Evolutionary conservation across 1,284 basidiomycete genomes (phyloP).

Genomic region (Apiotrichum gracile): DNA sequence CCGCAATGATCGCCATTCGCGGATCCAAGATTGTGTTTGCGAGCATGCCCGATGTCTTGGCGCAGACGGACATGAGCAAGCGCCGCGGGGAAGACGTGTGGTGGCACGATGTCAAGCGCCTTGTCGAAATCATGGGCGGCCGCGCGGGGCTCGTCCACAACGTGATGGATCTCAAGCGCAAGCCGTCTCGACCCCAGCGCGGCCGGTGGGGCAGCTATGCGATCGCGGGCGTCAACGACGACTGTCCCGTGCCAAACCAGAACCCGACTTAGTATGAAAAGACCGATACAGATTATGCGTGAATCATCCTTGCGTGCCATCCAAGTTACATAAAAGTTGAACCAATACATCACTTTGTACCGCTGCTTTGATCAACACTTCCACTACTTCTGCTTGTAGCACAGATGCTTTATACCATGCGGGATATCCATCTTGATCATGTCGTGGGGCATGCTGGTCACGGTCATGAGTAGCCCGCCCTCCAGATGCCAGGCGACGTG

Average conservation of each 20-base stretch:
- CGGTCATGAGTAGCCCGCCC: too few relatives aligned
- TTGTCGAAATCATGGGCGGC: slow-evolving; percentile 63
- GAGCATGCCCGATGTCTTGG: slow-evolving; percentile 72
- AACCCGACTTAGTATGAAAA: too few relatives aligned
- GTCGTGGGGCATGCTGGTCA: too few relatives aligned
- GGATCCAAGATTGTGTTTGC: slow-evolving; percentile 73
- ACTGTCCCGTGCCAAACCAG: slow-evolving; percentile 1
- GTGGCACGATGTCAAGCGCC: slow-evolving; percentile 68
- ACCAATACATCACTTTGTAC: too few relatives aligned
- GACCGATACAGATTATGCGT: too few relatives aligned
- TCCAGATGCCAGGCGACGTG: too few relatives aligned
- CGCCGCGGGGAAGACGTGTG: slow-evolving; percentile 72
- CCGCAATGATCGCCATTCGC: slow-evolving; percentile 87
- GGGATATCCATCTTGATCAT: too few relatives aligned
- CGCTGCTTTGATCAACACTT: too few relatives aligned
- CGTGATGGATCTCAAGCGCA: not conserved
- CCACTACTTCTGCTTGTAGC: too few relatives aligned
- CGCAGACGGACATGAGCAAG: slow-evolving; percentile 83
- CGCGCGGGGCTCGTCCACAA: slow-evolving; percentile 32
- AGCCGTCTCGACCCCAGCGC: not conserved
- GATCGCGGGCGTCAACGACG: slow-evolving; percentile 1
- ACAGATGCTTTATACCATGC: too few relatives aligned
- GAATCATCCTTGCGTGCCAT: too few relatives aligned
- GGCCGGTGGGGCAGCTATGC: not conserved
- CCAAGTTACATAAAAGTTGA: too few relatives aligned